phyloP scores from a whole-genome alignment of 305 asterid genomes.

The Withania somnifera region DNA sequence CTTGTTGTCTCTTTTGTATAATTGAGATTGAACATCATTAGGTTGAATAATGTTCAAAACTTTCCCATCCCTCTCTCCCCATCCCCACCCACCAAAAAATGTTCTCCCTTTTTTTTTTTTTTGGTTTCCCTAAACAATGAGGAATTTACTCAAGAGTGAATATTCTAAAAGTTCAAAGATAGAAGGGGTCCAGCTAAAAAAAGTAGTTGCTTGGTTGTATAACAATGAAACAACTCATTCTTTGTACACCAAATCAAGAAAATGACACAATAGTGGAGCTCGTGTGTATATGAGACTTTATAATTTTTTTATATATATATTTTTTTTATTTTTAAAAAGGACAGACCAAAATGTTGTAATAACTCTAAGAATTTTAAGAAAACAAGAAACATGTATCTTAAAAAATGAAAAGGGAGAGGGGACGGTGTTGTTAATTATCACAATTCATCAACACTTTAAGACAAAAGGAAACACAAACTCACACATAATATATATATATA shows the following conservation, averaged over 20 bases:
- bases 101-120: too few species aligned
- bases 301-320: too few species aligned
- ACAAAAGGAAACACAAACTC: too few species aligned
- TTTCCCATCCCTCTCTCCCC: too few species aligned
- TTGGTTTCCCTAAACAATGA: too few species aligned
- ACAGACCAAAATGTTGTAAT: neutral
- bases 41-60: too few species aligned
- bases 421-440: neutral
- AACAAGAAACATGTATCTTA: neutral
- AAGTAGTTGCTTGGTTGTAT: neutral
- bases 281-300: neutral
- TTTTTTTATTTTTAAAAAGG: too few species aligned
- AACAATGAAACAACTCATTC: neutral
- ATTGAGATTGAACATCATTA: too few species aligned
- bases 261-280: conserved; percentile 6
- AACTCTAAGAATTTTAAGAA: neutral
- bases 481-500: too few species aligned
- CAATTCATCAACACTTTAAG: neutral
- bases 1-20: too few species aligned
- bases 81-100: too few species aligned
- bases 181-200: neutral
- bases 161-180: neutral
- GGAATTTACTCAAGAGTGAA: too few species aligned
- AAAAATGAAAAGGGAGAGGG: neutral
- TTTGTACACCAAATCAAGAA: neutral